Evolutionary conservation across 208 protist species (phyloP), one percentile per base, ranked within the genome.

Genomic region (Crithidia bombi): DNA sequence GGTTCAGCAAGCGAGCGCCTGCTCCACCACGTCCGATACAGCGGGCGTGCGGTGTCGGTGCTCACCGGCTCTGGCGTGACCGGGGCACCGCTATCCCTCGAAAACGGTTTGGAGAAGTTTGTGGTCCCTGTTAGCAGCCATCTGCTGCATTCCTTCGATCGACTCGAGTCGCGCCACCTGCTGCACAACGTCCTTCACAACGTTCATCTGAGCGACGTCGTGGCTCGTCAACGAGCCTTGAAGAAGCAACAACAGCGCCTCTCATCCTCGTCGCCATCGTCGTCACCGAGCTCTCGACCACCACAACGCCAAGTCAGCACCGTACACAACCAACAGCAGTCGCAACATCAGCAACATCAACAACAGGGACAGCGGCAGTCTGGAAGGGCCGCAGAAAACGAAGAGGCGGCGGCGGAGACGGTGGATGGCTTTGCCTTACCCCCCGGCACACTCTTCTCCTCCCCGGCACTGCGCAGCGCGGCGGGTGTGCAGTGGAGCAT

Each of bases 121-220:
- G 63, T 70, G 15, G 32, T 32, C 12, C 70, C 70, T 21, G 56
- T 76, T 23, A 76, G 70, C 56, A 26, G 15, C 23, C 58, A 76
- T 36, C 63, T 76, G 17, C 44, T 76, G 26, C 44, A 36, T 38
- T 65, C 64, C 46, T 61, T 76, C 26, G 70, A 76, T 47, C 63
- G 66, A 26, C 26, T 76, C 19, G 70, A 76, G 30, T 33, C 62
- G 44, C 70, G 70, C 21, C 70, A 76, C 35, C 54, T 76, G 23
- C 62, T 76, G 70, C 44, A 69, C 38, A 59, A 54, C n/a, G 63
- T 70, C 15, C 70, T 76, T 39, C 70, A 58, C 32, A 56, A 58
- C 10, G 70, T 76, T 23, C 63, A 70, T 25, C 52, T 76, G 63
- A 76, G 70, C 70, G 70, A 76, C 51, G 70, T 76, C 26, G 56